phyloP scores from a whole-genome alignment of 2,329 filamentous ascomycete species.

The Aspergillus sp. region DNA sequence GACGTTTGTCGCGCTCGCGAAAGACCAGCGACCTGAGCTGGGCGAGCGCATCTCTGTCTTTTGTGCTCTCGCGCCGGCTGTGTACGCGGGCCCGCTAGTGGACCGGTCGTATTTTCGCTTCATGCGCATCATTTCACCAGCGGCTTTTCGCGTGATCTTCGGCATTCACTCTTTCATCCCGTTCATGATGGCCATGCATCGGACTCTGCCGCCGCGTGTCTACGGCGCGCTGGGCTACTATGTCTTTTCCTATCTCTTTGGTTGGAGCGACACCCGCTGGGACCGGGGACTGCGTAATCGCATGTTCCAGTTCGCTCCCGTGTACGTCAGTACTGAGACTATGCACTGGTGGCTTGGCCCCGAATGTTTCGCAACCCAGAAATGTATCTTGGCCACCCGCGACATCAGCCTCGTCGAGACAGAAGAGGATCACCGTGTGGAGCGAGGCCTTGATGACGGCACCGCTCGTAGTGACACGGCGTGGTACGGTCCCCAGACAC shows the following conservation, averaged over 20 bases:
- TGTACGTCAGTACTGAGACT: slow-evolving; percentile 82
- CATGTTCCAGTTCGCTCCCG: slow-evolving; percentile 89
- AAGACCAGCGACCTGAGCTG: slow-evolving; percentile 82
- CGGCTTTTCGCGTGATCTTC: slow-evolving; percentile 76
- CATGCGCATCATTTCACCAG: slow-evolving; percentile 75
- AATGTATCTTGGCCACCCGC: slow-evolving; percentile 79
- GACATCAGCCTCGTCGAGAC: slow-evolving; percentile 66
- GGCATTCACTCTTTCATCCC: slow-evolving; percentile 93
- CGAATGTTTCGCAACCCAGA: slow-evolving; percentile 80
- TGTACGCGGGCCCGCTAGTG: slow-evolving; percentile 82
- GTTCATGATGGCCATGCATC: slow-evolving; percentile 84
- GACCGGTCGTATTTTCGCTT: slow-evolving; percentile 89
- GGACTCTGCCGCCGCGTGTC: slow-evolving; percentile 59
- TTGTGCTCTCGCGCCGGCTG: slow-evolving; percentile 85
- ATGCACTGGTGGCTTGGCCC: slow-evolving; percentile 96
- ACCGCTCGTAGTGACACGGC: slow-evolving; percentile 47
- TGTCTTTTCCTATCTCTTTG: slow-evolving; percentile 85
- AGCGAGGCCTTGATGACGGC: slow-evolving; percentile 13
- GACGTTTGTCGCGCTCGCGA: slow-evolving; percentile 81
- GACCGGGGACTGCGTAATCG: slow-evolving; percentile 73
- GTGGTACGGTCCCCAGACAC: slow-evolving; percentile 78
- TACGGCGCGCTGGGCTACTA: slow-evolving; percentile 84
- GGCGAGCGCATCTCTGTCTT: slow-evolving; percentile 83
- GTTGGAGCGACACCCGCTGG: slow-evolving; percentile 83
- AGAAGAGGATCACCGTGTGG: slow-evolving; percentile 32